Evolutionary conservation across 73 alveolate genomes (phyloP).

Genomic region (Breviolum minutum): DNA sequence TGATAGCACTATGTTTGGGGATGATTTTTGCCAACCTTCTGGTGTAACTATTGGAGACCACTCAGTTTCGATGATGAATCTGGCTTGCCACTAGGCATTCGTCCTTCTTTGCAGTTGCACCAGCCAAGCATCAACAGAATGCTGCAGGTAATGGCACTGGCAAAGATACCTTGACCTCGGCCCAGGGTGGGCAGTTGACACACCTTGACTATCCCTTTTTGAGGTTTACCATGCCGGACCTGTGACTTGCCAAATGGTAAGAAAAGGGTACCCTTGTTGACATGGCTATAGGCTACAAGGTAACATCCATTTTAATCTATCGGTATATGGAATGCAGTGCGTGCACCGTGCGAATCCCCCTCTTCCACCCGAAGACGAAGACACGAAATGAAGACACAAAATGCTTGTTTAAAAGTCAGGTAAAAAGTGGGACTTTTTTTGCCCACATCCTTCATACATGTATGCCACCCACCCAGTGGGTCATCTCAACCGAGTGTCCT

Average conservation of each 20-base stretch:
- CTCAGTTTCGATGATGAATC: background rate
- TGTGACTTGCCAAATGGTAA: background rate
- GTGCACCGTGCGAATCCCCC: no score
- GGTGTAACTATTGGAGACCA: no score
- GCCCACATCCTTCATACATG: no score
- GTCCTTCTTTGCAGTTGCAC: background rate
- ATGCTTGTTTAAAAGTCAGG: no score
- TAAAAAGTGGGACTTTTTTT: no score
- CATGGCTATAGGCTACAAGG: no score
- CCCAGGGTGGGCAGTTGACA: background rate
- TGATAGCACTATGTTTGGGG: background rate
- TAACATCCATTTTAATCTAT: no score
- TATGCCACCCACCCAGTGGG: background rate
- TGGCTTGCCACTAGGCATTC: background rate
- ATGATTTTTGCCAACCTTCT: background rate
- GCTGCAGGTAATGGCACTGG: slow-evolving; percentile 76
- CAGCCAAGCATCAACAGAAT: slow-evolving; percentile 40
- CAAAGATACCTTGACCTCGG: slow-evolving; percentile 39
- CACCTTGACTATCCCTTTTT: no score
- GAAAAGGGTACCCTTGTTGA: no score
- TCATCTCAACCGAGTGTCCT: background rate
- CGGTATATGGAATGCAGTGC: no score
- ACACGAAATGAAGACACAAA: no score
- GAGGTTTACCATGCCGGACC: background rate
- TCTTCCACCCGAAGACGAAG: no score